Base-by-base conservation (phyloP, 495 filamentous ascomycete genomes). In the Apiosordaria backusii region DNA sequence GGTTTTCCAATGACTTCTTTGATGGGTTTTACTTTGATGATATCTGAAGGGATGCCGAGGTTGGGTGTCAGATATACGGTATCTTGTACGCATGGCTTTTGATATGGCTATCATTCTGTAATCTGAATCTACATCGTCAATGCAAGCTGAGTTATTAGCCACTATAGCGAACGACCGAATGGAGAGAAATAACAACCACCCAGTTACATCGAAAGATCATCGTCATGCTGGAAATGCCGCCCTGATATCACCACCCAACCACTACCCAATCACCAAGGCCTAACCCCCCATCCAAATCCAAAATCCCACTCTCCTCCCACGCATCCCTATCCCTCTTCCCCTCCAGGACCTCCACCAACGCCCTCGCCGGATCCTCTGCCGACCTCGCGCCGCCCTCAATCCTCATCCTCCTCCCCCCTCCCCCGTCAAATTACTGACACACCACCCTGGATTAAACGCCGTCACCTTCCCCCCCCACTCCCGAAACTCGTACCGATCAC, bases 401-500 rank as follows among this genome's bases (percentile, higher is more conserved):
- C 13, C 71, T 52, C 69, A 77, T 69, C 66, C 73, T 59, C 16
- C 68, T 45, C 55, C 80, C 76, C 23, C 60, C 53, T 71, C 60
- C 4, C 77, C 78, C 0, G 78, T 83, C 18, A 87, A 67, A 0
- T 79, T 80, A 0, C 83, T 86, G 0, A 82, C 83, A 21, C 85
- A 72, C 53, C 79, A 81, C 0, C 84, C 86, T 0, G 85, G 86
- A 5, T 76, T 79, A 19, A 86, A 77, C 15, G 76, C 72, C 68
- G 75, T 86, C 0, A 85, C 80, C 70, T 85, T 87, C 3, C 85
- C 84, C 0, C 82, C 83, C 68, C 85, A 85, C 9, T 83, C 78
- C 61, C 76, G 76, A 63, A 83, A 72, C 3, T 82, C 72, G 13
- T 78, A 73, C 7, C 63, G 27, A 79, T 86, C 86, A 63, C 87